Percentiles rank a stretch among this genome's conserved stretches.
Evolutionary conservation across 2,329 filamentous ascomycete genomes (phyloP).

Genomic region (Trichophyton rubrum): DNA sequence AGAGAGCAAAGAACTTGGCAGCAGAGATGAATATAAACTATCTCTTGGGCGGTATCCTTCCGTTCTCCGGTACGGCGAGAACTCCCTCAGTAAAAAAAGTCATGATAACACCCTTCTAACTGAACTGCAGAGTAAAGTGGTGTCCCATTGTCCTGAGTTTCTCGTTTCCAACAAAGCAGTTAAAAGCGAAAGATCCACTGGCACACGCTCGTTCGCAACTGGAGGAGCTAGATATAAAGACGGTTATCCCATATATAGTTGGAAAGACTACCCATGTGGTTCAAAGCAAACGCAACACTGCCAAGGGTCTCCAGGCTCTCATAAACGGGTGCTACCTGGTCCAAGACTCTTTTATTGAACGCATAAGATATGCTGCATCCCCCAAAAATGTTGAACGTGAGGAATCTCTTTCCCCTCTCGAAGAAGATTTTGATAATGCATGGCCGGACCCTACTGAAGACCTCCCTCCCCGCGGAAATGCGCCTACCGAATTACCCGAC

Average conservation of each 20-base stretch:
- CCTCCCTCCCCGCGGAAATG: conserved; percentile 61
- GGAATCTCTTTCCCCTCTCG: conserved; percentile 47
- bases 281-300: conserved; percentile 76
- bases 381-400: conserved; percentile 39
- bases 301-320: conserved; percentile 74
- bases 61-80: conserved; percentile 29
- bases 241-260: conserved; percentile 57
- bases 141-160: conserved; percentile 69
- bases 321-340: conserved; percentile 73
- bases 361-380: conserved; percentile 50
- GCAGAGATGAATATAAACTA: conserved; percentile 48
- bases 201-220: conserved; percentile 51
- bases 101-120: not conserved
- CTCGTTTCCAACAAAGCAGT: conserved; percentile 58
- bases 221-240: conserved; percentile 81
- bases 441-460: conserved; percentile 67
- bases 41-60: conserved; percentile 58
- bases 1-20: conserved; percentile 27
- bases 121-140: conserved; percentile 56
- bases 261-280: conserved; percentile 74
- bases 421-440: conserved; percentile 62
- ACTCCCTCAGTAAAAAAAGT: not conserved
- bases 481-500: conserved; percentile 56
- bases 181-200: conserved; percentile 52
- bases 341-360: conserved; percentile 55